Evolutionary conservation across 116 monocot genomes (phyloP).

Genomic region (Zostera marina): DNA sequence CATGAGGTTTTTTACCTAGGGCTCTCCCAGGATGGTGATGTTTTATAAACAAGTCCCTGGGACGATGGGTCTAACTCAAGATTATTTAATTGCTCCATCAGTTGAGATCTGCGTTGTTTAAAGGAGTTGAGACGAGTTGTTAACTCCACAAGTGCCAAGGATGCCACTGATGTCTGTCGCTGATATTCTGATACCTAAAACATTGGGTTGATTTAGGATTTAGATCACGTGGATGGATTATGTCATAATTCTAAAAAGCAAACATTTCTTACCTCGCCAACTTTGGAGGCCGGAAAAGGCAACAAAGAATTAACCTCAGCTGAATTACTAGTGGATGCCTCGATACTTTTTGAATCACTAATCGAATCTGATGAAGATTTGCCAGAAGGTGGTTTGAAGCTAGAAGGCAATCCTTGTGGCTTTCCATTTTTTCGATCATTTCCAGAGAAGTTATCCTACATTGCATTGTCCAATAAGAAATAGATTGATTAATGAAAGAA

Average conservation of each 20-base stretch:
- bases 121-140: conserved; percentile 99
- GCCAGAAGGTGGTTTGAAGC: conserved; percentile 28
- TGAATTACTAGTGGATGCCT: conserved; percentile 42
- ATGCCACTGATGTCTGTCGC: conserved; percentile 36
- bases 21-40: conserved; percentile 61
- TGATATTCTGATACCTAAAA: conserved; percentile 33
- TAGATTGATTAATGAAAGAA: too few species aligned
- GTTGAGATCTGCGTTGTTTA: conserved; percentile 82
- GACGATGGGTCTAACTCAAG: conserved; percentile 53
- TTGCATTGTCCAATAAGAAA: conserved; percentile 4
- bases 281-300: conserved; percentile 16
- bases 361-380: conserved; percentile 40
- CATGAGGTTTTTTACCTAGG: conserved; percentile 20
- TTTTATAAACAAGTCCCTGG: conserved; percentile 48
- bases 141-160: conserved; percentile 79
- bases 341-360: conserved; percentile 38
- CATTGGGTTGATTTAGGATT: neutral
- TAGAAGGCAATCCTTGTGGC: conserved; percentile 22
- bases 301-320: conserved; percentile 31
- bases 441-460: conserved; percentile 48
- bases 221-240: too few species aligned
- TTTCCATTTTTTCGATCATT: conserved; percentile 41
- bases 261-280: conserved; percentile 31
- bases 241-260: neutral
- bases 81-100: conserved; percentile 87